Conservation (phyloP, 192 early-diverging fungal species). For the Mortierella alpina region DNA sequence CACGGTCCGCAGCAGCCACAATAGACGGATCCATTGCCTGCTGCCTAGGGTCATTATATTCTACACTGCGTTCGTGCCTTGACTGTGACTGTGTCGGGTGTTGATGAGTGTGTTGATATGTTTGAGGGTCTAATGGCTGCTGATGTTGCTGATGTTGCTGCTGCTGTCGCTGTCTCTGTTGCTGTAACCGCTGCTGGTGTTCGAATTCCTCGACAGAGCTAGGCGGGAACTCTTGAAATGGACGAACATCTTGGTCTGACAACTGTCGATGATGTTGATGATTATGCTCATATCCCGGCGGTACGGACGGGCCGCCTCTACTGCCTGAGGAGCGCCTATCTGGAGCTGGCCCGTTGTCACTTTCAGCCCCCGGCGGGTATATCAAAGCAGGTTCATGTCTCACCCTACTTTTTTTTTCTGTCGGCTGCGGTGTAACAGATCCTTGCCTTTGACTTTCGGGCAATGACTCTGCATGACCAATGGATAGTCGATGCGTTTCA, state of each 20-base stretch:
- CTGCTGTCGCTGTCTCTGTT: conserved; percentile 7
- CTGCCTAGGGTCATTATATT: not conserved
- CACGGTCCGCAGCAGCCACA: not conserved
- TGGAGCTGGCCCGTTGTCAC: not conserved
- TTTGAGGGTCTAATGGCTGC: not conserved
- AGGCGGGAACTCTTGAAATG: not conserved
- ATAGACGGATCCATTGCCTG: not conserved
- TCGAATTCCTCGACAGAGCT: conserved; percentile 20
- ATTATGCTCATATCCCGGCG: not conserved
- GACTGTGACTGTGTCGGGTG: not conserved
- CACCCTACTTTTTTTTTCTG: no score
- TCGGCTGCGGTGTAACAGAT: not conserved
- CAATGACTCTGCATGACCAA: conserved; percentile 12
- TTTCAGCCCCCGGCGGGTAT: not conserved
- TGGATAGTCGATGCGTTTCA: conserved; percentile 17
- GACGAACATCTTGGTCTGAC: not conserved
- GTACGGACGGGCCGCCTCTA: not conserved
- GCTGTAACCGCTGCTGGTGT: conserved; percentile 9
- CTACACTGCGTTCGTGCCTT: not conserved
- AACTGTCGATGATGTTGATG: not conserved
- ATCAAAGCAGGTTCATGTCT: no score
- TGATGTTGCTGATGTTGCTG: conserved; percentile 15
- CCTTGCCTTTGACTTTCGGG: not conserved
- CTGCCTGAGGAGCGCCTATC: not conserved
- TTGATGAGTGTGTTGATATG: not conserved